Base-by-base conservation (phyloP, 1,284 basidiomycete genomes). In the Trametes pubescens region DNA sequence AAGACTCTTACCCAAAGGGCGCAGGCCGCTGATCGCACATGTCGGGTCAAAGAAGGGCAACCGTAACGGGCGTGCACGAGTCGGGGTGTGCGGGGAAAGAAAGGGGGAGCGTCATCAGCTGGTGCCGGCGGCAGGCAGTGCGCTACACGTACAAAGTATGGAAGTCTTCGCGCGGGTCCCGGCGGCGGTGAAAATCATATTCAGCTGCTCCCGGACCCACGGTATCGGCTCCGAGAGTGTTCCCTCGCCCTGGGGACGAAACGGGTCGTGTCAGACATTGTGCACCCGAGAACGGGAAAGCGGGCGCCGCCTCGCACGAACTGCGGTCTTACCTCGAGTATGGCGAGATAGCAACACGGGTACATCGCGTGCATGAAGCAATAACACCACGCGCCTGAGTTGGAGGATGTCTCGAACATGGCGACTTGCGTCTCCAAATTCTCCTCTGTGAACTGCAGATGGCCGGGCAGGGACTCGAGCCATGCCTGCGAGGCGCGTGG, bases 361-460 rank as follows among this genome's bases (percentile, higher is more conserved):
- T 92, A 84, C 66, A 89, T 77, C 40, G 86, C 80, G 73, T 93
- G 91, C 81, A 92, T 89, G 72, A 82, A 82, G 67, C 85, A 89
- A 76, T 84, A 93, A 69, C 86, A 89, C 92, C 91, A 93, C 11
- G 90, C 89, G 53, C 90, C 88, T 21, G 82, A 84, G 68, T 90
- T 92, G 4, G 89, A 89, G 68, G 84, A 84, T 11, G 90, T 92
- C 72, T 91, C 90, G 70, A 92, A 89, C 84, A 92, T 90, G 10
- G 84, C 83, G 67, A 86, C 78, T 68, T 93, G 90, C n/a, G 86
- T 83, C 68, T 82, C 79, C 21, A 92, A 73, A 71, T 82, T 91
- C 68, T 88, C 84, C 57, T 88, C 84, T 37, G 82, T 87, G 71
- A 90, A 93, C 14, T 82, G 84, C 43, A 93, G 82, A 69, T 88